A percentile compares a stretch with the other conserved stretches of the same genome.
phyloP scores from a whole-genome alignment of 139 green algal genomes.

The Chlamydomonas schloesseri region DNA sequence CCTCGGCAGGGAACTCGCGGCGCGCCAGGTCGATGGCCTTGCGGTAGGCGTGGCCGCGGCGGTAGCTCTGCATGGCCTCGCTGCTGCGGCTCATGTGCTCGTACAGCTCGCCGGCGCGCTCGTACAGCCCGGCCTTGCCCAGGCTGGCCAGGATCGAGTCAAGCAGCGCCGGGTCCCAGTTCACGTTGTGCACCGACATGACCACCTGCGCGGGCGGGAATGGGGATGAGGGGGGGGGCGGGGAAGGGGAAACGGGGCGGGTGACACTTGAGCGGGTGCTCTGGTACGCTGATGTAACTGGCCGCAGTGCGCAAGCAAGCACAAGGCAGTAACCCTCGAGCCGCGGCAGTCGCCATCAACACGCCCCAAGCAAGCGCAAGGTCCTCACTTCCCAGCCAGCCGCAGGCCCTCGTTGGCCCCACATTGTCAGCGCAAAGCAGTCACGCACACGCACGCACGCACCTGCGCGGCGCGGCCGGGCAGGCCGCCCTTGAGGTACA shows the following conservation, averaged over 20 bases:
- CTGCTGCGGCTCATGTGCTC: slow-evolving; percentile 66
- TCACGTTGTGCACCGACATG: slow-evolving; percentile 43
- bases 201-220: slow-evolving; percentile 65
- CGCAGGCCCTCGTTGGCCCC: no score
- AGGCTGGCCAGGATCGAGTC: slow-evolving; percentile 72
- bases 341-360: no score
- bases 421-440: no score
- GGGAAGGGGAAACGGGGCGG: neutral
- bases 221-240: no score
- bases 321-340: no score
- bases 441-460: neutral
- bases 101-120: slow-evolving; percentile 80
- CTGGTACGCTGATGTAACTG: no score
- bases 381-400: no score
- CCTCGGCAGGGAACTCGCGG: slow-evolving; percentile 53
- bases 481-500: slow-evolving; percentile 85
- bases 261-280: no score
- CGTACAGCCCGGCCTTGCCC: slow-evolving; percentile 70
- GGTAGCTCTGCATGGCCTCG: slow-evolving; percentile 69
- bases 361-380: no score
- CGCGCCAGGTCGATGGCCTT: slow-evolving; percentile 71
- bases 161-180: slow-evolving; percentile 70
- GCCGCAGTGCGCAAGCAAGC: no score
- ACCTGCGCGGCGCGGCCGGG: slow-evolving; percentile 79
- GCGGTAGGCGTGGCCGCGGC: slow-evolving; percentile 61